A percentile compares a stretch with the other conserved stretches of the same genome.
phyloP scores from a whole-genome alignment of 2,329 filamentous ascomycete genomes.

The Capronia coronata region DNA sequence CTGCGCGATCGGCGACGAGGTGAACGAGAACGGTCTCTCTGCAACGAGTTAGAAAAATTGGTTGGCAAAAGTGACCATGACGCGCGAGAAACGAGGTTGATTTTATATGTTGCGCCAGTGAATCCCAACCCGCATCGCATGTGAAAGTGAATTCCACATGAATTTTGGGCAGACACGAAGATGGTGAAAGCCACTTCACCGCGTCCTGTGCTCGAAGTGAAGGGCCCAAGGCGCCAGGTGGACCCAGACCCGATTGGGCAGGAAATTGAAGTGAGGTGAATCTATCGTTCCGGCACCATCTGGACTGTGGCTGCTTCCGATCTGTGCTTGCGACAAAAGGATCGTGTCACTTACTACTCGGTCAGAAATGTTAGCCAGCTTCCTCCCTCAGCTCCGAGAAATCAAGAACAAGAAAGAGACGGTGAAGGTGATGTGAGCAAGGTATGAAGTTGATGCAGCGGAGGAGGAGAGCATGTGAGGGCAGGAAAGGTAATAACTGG shows the following conservation, averaged over 20 bases:
- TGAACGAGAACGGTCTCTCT: conserved; percentile 72
- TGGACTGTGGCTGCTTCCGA: conserved; percentile 6
- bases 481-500: conserved; percentile 14
- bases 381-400: conserved; percentile 3
- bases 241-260: conserved; percentile 19
- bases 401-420: conserved; percentile 16
- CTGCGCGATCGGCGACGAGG: conserved; percentile 70
- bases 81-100: conserved; percentile 17
- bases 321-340: conserved; percentile 12
- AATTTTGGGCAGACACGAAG: conserved; percentile 9
- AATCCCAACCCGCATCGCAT: conserved; percentile 16
- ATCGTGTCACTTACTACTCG: conserved; percentile 24
- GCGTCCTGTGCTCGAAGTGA: conserved; percentile 12
- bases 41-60: conserved; percentile 34
- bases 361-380: conserved; percentile 16
- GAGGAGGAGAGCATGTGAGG: too few species aligned
- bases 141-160: conserved; percentile 14
- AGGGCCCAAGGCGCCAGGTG: conserved; percentile 21
- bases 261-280: conserved; percentile 7
- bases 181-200: conserved; percentile 12
- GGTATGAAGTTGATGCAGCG: conserved; percentile 11
- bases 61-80: conserved; percentile 14
- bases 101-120: conserved; percentile 15
- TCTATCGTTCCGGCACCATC: conserved; percentile 5
- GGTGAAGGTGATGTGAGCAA: conserved; percentile 17